A percentile compares a stretch with the other conserved stretches of the same genome.
Conservation (phyloP, 108 stramenopile genomes). For the Cylindrotheca fusiformis region DNA sequence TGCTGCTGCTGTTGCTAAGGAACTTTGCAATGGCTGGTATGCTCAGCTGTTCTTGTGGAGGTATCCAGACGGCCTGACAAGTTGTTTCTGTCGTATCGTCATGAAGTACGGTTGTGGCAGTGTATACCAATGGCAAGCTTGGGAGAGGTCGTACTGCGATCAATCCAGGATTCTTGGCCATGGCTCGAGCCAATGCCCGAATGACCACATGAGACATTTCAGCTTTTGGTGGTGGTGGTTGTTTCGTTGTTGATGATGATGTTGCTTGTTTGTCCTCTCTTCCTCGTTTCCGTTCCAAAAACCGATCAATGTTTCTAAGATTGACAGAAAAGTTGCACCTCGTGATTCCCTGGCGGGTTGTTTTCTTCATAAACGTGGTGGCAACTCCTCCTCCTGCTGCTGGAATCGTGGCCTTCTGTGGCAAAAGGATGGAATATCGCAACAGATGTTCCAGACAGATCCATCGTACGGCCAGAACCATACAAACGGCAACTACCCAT, state of each 20-base stretch:
- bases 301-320: constrained; percentile 29
- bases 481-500: no score
- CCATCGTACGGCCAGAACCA: constrained; percentile 4
- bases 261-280: background rate
- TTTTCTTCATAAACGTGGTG: no score
- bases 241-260: background rate
- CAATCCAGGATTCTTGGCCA: constrained; percentile 22
- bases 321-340: constrained; percentile 33
- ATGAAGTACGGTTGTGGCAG: constrained; percentile 4
- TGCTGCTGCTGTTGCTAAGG: constrained; percentile 1
- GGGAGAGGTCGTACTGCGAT: background rate
- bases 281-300: constrained; percentile 19
- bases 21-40: background rate
- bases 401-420: background rate
- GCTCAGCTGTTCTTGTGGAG: background rate
- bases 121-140: constrained; percentile 17
- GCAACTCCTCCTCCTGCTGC: background rate
- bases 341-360: no score
- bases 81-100: background rate
- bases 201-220: constrained; percentile 45
- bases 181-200: constrained; percentile 33
- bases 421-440: background rate
- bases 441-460: constrained; percentile 6
- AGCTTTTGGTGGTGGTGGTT: background rate
- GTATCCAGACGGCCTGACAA: constrained; percentile 5